Conservation (phyloP, 768 basidiomycete genomes). For the Auricularia auricula-judae region DNA sequence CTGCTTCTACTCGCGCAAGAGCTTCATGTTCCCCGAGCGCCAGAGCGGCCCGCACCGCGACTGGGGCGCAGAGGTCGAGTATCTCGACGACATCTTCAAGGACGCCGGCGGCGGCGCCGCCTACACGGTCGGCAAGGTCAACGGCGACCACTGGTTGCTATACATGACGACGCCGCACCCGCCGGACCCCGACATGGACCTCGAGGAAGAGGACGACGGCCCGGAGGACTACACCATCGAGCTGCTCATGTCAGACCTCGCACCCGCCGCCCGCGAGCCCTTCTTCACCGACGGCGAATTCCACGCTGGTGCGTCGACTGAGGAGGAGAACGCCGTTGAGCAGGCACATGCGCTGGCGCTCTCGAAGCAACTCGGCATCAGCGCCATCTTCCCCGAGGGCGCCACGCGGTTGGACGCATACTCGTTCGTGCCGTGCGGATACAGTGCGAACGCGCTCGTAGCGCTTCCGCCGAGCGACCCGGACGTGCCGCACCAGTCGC, state of each 20-base stretch:
- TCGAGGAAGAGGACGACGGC: neutral
- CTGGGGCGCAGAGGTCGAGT: conserved; percentile 89
- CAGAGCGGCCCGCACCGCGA: conserved; percentile 87
- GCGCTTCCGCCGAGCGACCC: conserved; percentile 47
- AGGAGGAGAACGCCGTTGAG: conserved; percentile 23
- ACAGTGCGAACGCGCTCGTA: conserved; percentile 81
- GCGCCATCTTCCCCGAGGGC: conserved; percentile 66
- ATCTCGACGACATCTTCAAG: conserved; percentile 80
- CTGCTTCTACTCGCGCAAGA: conserved; percentile 96
- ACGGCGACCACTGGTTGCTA: conserved; percentile 97
- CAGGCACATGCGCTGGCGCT: conserved; percentile 46
- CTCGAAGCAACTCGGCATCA: conserved; percentile 66
- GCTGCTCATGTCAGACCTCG: conserved; percentile 92
- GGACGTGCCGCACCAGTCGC: neutral
- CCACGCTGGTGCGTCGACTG: conserved; percentile 9
- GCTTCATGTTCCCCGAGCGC: conserved; percentile 98
- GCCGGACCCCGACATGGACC: conserved; percentile 1
- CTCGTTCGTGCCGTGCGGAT: conserved; percentile 91
- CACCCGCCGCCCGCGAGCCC: conserved; percentile 57
- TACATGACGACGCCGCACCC: conserved; percentile 53
- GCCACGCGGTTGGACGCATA: conserved; percentile 85
- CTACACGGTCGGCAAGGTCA: conserved; percentile 95
- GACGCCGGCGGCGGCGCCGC: conserved; percentile 55
- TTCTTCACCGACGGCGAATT: conserved; percentile 27
- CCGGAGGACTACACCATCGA: conserved; percentile 87